Evolutionary conservation across 2,329 filamentous ascomycete species (phyloP).

Genomic region (Fusarium marasasianum): DNA sequence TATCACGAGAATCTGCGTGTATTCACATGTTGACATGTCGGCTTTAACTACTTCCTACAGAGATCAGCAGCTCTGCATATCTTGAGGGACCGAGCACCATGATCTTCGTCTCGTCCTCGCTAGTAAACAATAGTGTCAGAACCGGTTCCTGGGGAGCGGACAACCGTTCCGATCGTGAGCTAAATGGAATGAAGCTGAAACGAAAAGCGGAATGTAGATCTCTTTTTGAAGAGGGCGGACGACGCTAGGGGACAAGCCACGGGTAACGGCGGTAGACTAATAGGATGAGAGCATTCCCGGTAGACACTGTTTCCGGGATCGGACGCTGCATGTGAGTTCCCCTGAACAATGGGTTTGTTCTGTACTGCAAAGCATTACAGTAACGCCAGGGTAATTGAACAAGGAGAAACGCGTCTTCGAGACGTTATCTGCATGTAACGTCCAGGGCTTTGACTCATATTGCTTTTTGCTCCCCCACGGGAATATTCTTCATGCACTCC

Average conservation of each 20-base stretch:
- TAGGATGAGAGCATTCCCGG: neutral
- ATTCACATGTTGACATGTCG: neutral
- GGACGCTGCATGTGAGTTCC: neutral
- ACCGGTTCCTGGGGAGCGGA: neutral
- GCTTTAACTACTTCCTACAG: neutral
- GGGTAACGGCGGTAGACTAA: neutral
- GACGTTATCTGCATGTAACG: neutral
- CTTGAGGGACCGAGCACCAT: neutral
- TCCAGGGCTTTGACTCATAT: neutral
- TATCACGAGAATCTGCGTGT: fast-evolving
- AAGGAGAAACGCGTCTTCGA: neutral
- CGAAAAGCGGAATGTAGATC: neutral
- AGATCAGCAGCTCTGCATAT: neutral
- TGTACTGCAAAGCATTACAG: neutral
- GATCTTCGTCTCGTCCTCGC: neutral
- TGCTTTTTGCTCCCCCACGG: neutral
- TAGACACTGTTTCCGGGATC: neutral
- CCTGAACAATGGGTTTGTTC: neutral
- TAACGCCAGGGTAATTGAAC: neutral
- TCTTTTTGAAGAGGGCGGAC: neutral
- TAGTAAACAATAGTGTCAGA: neutral
- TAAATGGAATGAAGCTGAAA: neutral
- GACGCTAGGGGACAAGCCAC: neutral
- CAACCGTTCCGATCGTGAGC: neutral
- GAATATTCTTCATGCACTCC: neutral